Base-by-base conservation (phyloP, 805 yeast species). In the Torulaspora franciscae region DNA sequence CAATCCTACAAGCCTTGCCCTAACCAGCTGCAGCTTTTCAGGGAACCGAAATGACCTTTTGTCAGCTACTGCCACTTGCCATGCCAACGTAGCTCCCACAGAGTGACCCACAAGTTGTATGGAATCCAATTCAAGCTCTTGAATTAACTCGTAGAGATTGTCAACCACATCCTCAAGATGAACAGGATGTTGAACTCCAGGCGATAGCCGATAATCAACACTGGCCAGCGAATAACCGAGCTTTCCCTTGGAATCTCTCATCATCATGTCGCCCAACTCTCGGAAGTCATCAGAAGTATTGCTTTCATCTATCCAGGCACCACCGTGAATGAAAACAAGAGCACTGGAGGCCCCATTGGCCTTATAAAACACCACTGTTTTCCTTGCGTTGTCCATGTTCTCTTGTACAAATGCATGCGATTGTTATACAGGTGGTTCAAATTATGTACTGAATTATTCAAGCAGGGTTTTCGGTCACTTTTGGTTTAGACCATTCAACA, bases 291-390 rank as follows among this genome's bases (percentile, higher is more conserved):
- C 63, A 23, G 66, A 73, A 0, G 89, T 81, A 57, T 83, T 81
- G 2, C 50, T 59, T 1, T 80, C 77, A 56, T 84, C 95, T 49
- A 86, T 71, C 95, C 95, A 87, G 0, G 89, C 95, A 0, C 96
- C 96, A 1, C 96, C 96, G 64, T 87, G 96, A 32, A 87, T 73
- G 52, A 79, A 81, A 0, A 85, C 72, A 5, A 77, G 43, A 14
- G 75, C 57, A 17, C 42, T 45, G 15, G n/a, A 14, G 33, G 35
- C 35, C n/a, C 14, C 25, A 15, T 33, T 9, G 8, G 47, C 40
- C 26, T 40, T 36, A 25, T 47, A 39, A 35, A 54, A 50, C 14
- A 42, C 45, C n/a, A 43, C 46, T 11, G 56, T 50, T 14, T 44
- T 43, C 23, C 24, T 30, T 5, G 17, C 15, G 15, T 4, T 9